Conservation (phyloP, 768 basidiomycete species). For the Clitopilus hobsonii region DNA sequence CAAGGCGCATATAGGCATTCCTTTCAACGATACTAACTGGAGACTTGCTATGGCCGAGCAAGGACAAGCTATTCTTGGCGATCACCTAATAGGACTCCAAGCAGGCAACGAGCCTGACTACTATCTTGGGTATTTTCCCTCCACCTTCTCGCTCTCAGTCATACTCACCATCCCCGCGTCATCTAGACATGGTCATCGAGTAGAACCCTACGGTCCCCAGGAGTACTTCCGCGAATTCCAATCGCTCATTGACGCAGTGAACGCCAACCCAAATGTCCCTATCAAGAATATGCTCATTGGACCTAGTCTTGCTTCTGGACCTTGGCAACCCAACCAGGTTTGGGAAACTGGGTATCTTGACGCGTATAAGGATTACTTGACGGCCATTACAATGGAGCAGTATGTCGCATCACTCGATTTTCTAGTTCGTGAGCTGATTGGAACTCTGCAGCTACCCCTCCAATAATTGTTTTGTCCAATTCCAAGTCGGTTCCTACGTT, state of each 20-base stretch:
- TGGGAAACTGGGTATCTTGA: slow-evolving; percentile 49
- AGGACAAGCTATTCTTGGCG: slow-evolving; percentile 59
- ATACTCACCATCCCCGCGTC: neutral
- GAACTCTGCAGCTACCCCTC: slow-evolving; percentile 36
- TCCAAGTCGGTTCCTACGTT: slow-evolving; percentile 31
- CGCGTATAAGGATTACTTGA: slow-evolving; percentile 33
- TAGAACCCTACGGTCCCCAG: slow-evolving; percentile 19
- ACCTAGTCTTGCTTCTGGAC: slow-evolving; percentile 53
- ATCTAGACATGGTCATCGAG: slow-evolving; percentile 17
- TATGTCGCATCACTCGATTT: slow-evolving; percentile 19
- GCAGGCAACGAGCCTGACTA: slow-evolving; percentile 81
- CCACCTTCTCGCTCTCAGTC: neutral
- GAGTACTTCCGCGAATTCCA: slow-evolving; percentile 51
- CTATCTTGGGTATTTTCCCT: slow-evolving; percentile 34
- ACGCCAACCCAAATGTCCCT: slow-evolving; percentile 27
- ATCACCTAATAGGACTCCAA: slow-evolving; percentile 62
- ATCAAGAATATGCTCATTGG: slow-evolving; percentile 50
- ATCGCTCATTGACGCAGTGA: slow-evolving; percentile 31
- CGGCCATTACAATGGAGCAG: slow-evolving; percentile 53
- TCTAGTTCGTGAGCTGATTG: neutral
- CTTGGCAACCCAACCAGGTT: slow-evolving; percentile 43
- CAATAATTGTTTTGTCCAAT: slow-evolving; percentile 58
- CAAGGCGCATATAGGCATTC: slow-evolving; percentile 29
- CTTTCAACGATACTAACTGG: slow-evolving; percentile 65
- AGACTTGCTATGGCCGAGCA: slow-evolving; percentile 49